A percentile compares a stretch with the other conserved stretches of the same genome.
Conservation (phyloP, 148 eudicot genomes). For the Rhododendron williamsianum region DNA sequence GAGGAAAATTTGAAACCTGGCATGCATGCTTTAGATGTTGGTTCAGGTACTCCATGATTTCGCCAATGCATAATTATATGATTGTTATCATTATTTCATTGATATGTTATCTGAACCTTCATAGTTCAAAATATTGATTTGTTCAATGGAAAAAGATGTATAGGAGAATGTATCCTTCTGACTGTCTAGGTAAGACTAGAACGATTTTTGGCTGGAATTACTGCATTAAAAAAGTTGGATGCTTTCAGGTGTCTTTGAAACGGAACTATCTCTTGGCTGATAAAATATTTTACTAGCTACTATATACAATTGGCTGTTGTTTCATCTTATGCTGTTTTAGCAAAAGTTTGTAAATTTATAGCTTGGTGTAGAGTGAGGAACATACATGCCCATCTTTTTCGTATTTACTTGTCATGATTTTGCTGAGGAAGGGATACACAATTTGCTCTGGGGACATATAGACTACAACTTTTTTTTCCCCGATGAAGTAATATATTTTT, state of each 20-base stretch:
- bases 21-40: slow-evolving; percentile 92
- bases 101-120: background rate
- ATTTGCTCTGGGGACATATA: background rate
- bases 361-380: background rate
- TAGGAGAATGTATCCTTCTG: background rate
- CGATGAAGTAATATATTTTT: too few species aligned
- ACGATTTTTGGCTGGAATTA: background rate
- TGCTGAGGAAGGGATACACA: background rate
- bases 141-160: background rate
- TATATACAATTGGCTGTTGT: background rate
- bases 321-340: background rate
- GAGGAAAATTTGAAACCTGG: slow-evolving; percentile 82
- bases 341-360: background rate
- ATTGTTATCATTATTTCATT: background rate
- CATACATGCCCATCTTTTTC: background rate
- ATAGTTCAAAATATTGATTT: background rate
- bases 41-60: slow-evolving; percentile 63
- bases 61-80: background rate
- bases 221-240: background rate
- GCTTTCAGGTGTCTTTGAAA: background rate
- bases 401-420: background rate
- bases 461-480: background rate
- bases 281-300: background rate
- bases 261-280: background rate
- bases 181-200: background rate